Conservation (phyloP, 306 rosid species). For the Vicia sativa region DNA sequence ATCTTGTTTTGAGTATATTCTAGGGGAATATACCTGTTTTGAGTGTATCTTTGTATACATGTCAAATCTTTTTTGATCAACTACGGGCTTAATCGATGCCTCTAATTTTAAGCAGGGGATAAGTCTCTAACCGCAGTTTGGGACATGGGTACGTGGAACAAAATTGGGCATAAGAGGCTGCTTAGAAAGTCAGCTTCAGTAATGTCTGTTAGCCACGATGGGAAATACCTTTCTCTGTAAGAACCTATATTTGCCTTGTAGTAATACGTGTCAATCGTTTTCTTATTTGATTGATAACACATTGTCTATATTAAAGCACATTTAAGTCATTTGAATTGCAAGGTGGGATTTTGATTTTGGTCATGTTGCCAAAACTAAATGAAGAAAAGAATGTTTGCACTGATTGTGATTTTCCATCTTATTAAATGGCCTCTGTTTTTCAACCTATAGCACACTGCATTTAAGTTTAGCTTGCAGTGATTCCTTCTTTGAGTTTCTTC, state of each 20-base stretch:
- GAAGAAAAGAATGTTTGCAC: conserved; percentile 18
- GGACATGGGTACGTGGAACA: conserved; percentile 90
- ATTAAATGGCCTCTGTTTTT: background rate
- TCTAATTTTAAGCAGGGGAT: conserved; percentile 59
- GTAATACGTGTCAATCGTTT: background rate
- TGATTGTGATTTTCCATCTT: background rate
- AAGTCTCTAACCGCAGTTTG: conserved; percentile 70
- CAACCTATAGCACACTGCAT: no score
- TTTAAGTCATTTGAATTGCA: background rate
- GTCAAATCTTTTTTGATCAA: conserved; percentile 33
- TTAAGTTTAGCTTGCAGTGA: no score
- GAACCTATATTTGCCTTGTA: conserved; percentile 42
- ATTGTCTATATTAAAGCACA: background rate
- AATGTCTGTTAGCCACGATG: conserved; percentile 89
- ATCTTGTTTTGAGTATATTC: conserved; percentile 16
- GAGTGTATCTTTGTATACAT: background rate
- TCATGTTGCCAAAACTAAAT: conserved; percentile 10
- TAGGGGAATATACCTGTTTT: no score
- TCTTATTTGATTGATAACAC: background rate
- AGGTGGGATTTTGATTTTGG: background rate
- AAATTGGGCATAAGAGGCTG: conserved; percentile 85
- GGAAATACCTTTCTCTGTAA: conserved; percentile 96
- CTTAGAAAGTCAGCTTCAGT: conserved; percentile 79
- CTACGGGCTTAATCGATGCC: conserved; percentile 15
- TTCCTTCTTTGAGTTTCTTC: no score